Base-by-base conservation (phyloP, 2,329 filamentous ascomycete species). In the Aspergillus fumigatiaffinis region DNA sequence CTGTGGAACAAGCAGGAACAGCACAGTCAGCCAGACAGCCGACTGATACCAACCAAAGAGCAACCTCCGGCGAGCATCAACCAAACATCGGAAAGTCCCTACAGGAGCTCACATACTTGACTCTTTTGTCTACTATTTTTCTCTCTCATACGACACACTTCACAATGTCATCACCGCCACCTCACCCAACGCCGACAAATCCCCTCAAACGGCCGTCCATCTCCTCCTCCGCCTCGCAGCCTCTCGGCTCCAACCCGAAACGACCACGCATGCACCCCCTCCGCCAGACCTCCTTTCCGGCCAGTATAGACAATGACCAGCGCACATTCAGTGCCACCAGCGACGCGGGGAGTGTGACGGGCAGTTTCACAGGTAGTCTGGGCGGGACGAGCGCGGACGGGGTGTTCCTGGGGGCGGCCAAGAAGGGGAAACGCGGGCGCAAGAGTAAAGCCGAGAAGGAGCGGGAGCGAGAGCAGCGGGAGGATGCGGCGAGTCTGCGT, bases 221-320 rank as follows among this genome's bases (percentile, higher is more conserved):
- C 55, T 75, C 75, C 54, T 73, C 73, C 9, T 63, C 71, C 47
- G 56, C 66, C 48, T 76, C 76, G 6, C 66, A 68, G 42, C 67
- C 67, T 20, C 59, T 70, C 50, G 64, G 61, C 50, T 63, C 68
- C 42, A 70, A 71, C 54, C 60, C 56, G 53, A 71, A 70, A 59
- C 68, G 63, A 26, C 62, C 68, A 61, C 75, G 75, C 61, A 73
- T 77, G 65, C 77, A 80, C 60, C 77, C 77, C 17, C 76, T 80
- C 53, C 74, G 77, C 41, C 77, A 80, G 58, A 79, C 77, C 25
- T 79, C 77, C 25, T 79, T 78, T 57, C 76, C 77, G 0, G 66
- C 65, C 3, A 67, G 67, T 12, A 63, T 71, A 28, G 74, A 76
- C 47, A 41, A 58, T 2, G 68, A 70, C 29, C 61, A 64, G 32